Evolutionary conservation across 805 yeast species (phyloP).

Genomic region (Starmerella floricola): DNA sequence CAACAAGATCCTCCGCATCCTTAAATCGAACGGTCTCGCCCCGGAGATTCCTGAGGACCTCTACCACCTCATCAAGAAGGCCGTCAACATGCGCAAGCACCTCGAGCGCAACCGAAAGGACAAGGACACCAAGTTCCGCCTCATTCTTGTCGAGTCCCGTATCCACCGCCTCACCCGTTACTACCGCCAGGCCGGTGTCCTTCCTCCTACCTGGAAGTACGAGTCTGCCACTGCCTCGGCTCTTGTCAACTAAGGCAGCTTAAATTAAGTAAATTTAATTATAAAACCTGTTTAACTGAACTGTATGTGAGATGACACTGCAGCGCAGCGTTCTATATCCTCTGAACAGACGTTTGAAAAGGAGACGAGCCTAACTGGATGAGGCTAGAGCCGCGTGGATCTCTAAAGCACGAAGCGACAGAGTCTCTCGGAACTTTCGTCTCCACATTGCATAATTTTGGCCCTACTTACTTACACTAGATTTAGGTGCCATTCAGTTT

Average conservation of each 20-base stretch:
- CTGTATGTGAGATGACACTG: too few species aligned
- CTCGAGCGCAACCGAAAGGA: conserved; percentile 99
- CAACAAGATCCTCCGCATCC: conserved; percentile 97
- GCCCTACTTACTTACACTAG: not conserved
- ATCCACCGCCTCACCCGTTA: conserved; percentile 99
- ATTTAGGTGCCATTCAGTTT: too few species aligned
- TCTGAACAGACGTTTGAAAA: too few species aligned
- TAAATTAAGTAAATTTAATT: conserved; percentile 13
- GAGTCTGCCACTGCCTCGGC: conserved; percentile 99
- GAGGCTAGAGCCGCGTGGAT: not conserved
- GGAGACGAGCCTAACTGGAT: too few species aligned
- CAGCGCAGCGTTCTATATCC: too few species aligned
- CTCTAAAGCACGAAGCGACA: not conserved
- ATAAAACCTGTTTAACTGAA: not conserved
- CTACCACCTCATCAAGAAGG: conserved; percentile 98
- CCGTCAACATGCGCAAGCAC: conserved; percentile 99
- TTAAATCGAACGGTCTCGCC: conserved; percentile 98
- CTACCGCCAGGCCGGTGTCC: conserved; percentile 98
- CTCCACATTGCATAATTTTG: too few species aligned
- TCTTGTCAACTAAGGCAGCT: conserved; percentile 71
- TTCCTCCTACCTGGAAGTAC: conserved; percentile 99
- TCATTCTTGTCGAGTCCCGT: conserved; percentile 99
- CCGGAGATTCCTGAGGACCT: conserved; percentile 99
- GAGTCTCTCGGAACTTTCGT: too few species aligned
- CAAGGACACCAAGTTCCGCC: conserved; percentile 99